Conservation (phyloP, 2,329 filamentous ascomycete genomes). For the Neofusicoccum kwambonambiense region DNA sequence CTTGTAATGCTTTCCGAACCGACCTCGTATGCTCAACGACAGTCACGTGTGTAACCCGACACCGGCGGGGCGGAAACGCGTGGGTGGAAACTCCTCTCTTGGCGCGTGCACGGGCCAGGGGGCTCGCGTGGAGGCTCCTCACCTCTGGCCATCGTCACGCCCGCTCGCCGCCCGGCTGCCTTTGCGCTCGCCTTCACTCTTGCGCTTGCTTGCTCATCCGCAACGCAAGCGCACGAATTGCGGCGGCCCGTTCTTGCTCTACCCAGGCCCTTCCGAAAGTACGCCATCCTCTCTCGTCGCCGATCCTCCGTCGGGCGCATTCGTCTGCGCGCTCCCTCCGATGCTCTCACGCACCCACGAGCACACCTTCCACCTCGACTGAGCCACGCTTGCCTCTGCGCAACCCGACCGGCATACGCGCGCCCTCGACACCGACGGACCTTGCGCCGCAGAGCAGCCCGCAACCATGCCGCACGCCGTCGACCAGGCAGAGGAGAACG, state of each 20-base stretch:
- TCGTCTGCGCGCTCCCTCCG: background rate
- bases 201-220: background rate
- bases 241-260: background rate
- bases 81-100: too few species aligned
- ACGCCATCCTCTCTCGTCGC: background rate
- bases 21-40: too few species aligned
- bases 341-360: background rate
- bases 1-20: too few species aligned
- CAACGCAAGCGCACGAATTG: background rate
- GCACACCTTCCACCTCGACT: background rate
- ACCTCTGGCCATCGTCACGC: constrained; percentile 6
- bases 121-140: background rate
- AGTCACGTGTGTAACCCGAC: too few species aligned
- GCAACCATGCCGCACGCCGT: constrained; percentile 40
- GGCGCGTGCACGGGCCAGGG: background rate
- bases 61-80: too few species aligned
- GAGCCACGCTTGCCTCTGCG: background rate
- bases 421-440: background rate
- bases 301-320: background rate
- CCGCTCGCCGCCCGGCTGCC: background rate
- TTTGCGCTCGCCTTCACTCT: background rate
- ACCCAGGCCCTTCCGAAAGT: background rate
- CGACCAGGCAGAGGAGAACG: constrained; percentile 21
- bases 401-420: background rate
- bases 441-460: background rate